Conservation (phyloP, 805 yeast species). For the Wickerhamiella vanderwaltii region DNA sequence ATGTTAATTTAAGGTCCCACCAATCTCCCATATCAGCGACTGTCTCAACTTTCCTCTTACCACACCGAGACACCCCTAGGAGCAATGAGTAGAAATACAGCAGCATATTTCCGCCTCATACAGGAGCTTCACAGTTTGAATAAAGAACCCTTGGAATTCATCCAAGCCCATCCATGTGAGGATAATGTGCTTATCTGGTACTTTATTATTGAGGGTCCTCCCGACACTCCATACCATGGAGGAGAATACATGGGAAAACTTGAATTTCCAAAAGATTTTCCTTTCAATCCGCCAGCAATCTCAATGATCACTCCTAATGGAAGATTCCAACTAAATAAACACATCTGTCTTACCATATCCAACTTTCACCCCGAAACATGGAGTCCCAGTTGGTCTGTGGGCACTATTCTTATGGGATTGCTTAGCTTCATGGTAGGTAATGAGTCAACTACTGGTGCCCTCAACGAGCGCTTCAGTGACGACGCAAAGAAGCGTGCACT, state of each 20-base stretch:
- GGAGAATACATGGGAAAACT: slow-evolving; percentile 90
- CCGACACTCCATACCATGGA: slow-evolving; percentile 69
- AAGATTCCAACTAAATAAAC: slow-evolving; percentile 64
- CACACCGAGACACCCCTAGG: too few species aligned
- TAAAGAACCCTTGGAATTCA: slow-evolving; percentile 73
- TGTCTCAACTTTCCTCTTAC: too few species aligned
- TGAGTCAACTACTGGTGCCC: slow-evolving; percentile 36
- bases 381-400: slow-evolving; percentile 95
- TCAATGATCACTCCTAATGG: slow-evolving; percentile 81
- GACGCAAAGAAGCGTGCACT: slow-evolving; percentile 41
- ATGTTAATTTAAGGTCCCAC: too few species aligned
- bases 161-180: slow-evolving; percentile 77
- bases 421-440: slow-evolving; percentile 85
- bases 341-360: slow-evolving; percentile 83
- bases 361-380: slow-evolving; percentile 90
- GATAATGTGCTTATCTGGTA: slow-evolving; percentile 87
- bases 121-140: slow-evolving; percentile 37
- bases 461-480: slow-evolving; percentile 31
- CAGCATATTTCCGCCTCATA: slow-evolving; percentile 4
- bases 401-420: slow-evolving; percentile 76
- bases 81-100: not conserved
- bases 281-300: slow-evolving; percentile 81
- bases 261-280: slow-evolving; percentile 72
- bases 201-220: slow-evolving; percentile 84
- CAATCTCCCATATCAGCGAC: too few species aligned